Base-by-base conservation (phyloP, 2,329 filamentous ascomycete species). In the Verticillium longisporum region DNA sequence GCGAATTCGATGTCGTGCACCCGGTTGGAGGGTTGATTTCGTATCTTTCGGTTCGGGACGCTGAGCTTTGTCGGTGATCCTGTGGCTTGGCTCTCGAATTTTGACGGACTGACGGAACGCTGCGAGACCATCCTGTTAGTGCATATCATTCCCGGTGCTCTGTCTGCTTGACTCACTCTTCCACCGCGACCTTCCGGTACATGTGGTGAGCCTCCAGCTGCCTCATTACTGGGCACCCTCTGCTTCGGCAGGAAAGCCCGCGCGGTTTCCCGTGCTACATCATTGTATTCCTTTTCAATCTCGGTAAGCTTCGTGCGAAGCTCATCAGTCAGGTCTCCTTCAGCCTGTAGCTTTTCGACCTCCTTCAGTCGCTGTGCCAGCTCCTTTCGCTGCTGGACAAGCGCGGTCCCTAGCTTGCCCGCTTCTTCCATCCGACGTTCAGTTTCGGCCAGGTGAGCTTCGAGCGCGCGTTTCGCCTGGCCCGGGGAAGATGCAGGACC, bases 1-100 rank as follows among this genome's bases (percentile, higher is more conserved):
- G 94, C 95, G 71, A 99, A 96, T 68, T 97, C 92, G 71, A 99
- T 96, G 70, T 99, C 95, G 72, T 98, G 92, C 13, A 96, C 88
- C 58, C 93, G 88, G 71, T 88, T 95, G 10, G 89, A 85, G 2
- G 91, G 90, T 71, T 97, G 94, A 68, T 98, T 98, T 61, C 95
- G 86, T 71, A 95, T 85, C 73, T 93, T 95, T 67, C 94, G 86
- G 67, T 91, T 94, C 1, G 92, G 92, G 9, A 95, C 90, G 68
- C 83, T 90, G 64, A 96, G 82, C 77, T 98, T 99, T 54, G 91
- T 92, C 2, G 94, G 94, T 31, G 94, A 97, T 62, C 86, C 88
- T 9, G 89, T 89, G 54, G 91, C 90, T 71, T 94, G 89, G 69
- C 88, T 91, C 68, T 94, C 90, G 71, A 96, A 95, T 65, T 91